Evolutionary conservation across 169 alveolate genomes (phyloP).

Genomic region (Neospora caninum): DNA sequence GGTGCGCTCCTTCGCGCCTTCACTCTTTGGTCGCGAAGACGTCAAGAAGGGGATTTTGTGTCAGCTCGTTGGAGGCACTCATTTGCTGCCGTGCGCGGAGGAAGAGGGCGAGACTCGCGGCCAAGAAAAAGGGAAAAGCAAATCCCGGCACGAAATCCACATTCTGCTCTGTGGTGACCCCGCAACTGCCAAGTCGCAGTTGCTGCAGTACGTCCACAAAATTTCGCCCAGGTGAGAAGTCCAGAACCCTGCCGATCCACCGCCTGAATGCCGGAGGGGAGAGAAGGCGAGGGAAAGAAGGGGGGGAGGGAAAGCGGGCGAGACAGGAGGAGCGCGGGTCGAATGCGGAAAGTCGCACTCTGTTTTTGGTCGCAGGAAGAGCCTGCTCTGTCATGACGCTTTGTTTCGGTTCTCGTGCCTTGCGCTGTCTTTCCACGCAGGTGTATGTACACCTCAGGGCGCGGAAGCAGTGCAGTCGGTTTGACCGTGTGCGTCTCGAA

Average conservation of each 20-base stretch:
- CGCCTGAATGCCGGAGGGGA: neutral
- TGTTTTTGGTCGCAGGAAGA: neutral
- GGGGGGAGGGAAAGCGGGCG: neutral
- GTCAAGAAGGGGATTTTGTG: conserved; percentile 91
- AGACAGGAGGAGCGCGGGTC: neutral
- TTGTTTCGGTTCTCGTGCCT: neutral
- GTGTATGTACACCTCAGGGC: conserved; percentile 96
- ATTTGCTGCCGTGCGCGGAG: conserved; percentile 78
- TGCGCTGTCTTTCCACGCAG: neutral
- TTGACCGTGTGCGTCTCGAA: conserved; percentile 98
- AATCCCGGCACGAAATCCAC: conserved; percentile 94
- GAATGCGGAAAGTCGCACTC: neutral
- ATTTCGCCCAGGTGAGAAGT: conserved; percentile 50
- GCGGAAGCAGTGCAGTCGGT: conserved; percentile 97
- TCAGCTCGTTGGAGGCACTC: conserved; percentile 97
- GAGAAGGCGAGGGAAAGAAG: neutral
- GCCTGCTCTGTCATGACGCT: neutral
- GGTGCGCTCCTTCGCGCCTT: conserved; percentile 96
- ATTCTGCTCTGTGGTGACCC: conserved; percentile 99
- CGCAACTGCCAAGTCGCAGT: conserved; percentile 98
- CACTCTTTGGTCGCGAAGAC: conserved; percentile 96
- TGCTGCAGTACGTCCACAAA: conserved; percentile 85
- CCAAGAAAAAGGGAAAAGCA: conserved; percentile 41
- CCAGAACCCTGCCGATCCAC: no score
- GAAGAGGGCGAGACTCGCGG: neutral